These are phyloP conservation scores for Alloascoidea hylecoeti DNA, from an alignment of 805 yeast species.

Conservation along the genomic window DNA sequence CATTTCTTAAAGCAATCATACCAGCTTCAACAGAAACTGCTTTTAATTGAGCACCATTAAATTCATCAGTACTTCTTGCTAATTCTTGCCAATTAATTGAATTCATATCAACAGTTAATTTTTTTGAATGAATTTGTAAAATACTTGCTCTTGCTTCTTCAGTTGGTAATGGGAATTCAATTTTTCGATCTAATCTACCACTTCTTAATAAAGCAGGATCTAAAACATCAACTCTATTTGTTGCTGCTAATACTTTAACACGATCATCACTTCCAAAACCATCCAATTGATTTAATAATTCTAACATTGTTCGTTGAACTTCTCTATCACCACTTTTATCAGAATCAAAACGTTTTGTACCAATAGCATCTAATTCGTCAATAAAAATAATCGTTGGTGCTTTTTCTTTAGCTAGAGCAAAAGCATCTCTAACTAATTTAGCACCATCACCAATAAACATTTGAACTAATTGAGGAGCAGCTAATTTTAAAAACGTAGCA, in stretches of 20 bases:
- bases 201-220: slow-evolving; percentile 98
- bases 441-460: slow-evolving; percentile 99
- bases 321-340: slow-evolving; percentile 97
- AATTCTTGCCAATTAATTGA: slow-evolving; percentile 95
- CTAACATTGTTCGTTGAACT: slow-evolving; percentile 98
- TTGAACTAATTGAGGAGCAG: slow-evolving; percentile 96
- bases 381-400: slow-evolving; percentile 97
- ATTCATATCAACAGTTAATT: slow-evolving; percentile 76
- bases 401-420: slow-evolving; percentile 93
- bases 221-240: slow-evolving; percentile 93
- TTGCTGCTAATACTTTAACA: slow-evolving; percentile 95
- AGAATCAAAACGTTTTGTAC: slow-evolving; percentile 95
- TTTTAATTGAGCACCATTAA: slow-evolving; percentile 96
- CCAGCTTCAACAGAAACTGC: slow-evolving; percentile 99
- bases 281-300: slow-evolving; percentile 89
- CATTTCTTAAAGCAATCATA: slow-evolving; percentile 96
- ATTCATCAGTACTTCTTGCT: slow-evolving; percentile 96
- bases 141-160: slow-evolving; percentile 97
- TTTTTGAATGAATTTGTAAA: slow-evolving; percentile 92
- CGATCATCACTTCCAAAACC: slow-evolving; percentile 97
- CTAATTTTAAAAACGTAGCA: slow-evolving; percentile 91
- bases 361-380: slow-evolving; percentile 97
- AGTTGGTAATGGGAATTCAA: slow-evolving; percentile 94
- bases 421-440: slow-evolving; percentile 91
- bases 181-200: slow-evolving; percentile 94